Conservation (phyloP, 768 basidiomycete genomes). For the Boletus insuetus region DNA sequence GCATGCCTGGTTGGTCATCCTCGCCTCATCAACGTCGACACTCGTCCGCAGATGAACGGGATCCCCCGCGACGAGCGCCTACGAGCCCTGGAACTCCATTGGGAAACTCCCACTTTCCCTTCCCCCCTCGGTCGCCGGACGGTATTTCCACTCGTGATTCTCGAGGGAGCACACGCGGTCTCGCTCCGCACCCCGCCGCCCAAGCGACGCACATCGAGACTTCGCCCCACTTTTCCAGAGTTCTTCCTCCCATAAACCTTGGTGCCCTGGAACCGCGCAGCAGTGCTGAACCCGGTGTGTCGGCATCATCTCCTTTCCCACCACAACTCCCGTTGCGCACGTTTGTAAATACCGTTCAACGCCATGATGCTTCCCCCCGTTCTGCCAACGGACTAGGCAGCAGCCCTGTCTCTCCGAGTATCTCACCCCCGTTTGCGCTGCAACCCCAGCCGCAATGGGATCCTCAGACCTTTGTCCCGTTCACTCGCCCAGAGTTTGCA, state of each 20-base stretch:
- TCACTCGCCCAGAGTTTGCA: conserved; percentile 37
- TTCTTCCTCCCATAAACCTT: conserved; percentile 28
- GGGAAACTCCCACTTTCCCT: conserved; percentile 2
- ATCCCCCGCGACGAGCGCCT: conserved; percentile 10
- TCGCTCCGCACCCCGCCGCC: conserved; percentile 7
- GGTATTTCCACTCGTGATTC: conserved; percentile 8
- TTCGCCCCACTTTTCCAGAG: conserved; percentile 27
- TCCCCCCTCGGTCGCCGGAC: conserved; percentile 7
- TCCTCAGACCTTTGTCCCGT: conserved; percentile 37
- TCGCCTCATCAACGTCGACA: conserved; percentile 11
- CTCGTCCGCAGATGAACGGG: conserved; percentile 18
- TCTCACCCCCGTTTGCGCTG: conserved; percentile 60
- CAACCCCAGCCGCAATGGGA: conserved; percentile 72
- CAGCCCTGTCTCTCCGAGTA: conserved; percentile 11
- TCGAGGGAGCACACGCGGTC: conserved; percentile 10
- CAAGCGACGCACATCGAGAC: conserved; percentile 11
- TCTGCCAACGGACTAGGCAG: conserved; percentile 13
- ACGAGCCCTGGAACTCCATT: conserved; percentile 8
- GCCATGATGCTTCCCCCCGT: conserved; percentile 22
- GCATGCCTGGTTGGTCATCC: conserved; percentile 43
- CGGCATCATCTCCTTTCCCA: conserved; percentile 28
- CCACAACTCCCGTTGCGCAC: conserved; percentile 13
- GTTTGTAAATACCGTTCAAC: conserved; percentile 13
- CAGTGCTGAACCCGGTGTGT: conserved; percentile 16
- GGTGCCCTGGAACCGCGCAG: conserved; percentile 15